Evolutionary conservation across 257 asterid genomes (phyloP).

Genomic region (Cordia subcordata): DNA sequence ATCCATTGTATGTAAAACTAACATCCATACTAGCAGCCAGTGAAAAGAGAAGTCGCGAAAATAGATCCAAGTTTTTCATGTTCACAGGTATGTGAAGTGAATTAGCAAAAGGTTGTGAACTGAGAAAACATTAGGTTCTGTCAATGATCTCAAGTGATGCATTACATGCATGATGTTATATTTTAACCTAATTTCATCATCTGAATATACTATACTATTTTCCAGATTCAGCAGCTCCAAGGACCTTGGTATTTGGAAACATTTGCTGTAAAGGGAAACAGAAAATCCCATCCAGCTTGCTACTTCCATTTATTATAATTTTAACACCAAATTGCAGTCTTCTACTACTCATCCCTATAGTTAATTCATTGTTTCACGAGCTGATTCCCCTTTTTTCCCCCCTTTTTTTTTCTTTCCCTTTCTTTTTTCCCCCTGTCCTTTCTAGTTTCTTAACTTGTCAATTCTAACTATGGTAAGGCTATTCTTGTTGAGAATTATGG

Average conservation of each 20-base stretch:
- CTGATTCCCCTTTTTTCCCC: neutral
- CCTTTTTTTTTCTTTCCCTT: no score
- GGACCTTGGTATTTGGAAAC: conserved; percentile 3
- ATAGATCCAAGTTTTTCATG: neutral
- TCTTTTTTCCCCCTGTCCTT: no score
- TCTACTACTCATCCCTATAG: neutral
- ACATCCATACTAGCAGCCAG: neutral
- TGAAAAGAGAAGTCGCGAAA: conserved; percentile 4
- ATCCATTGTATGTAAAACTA: conserved; percentile 11
- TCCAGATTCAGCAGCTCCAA: conserved; percentile 1
- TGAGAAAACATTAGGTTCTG: neutral
- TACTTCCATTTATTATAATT: neutral
- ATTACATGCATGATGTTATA: neutral
- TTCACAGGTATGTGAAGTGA: neutral
- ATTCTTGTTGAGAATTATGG: neutral
- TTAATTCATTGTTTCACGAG: neutral
- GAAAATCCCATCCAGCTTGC: no score
- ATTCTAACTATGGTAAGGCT: neutral
- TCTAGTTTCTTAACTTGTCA: neutral
- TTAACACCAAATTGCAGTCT: neutral
- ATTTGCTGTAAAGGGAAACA: no score
- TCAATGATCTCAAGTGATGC: no score
- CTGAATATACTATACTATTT: no score
- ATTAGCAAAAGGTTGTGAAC: neutral
- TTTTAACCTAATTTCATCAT: neutral